phyloP scores from a whole-genome alignment of 306 rosid genomes.

The Prunus fruticosa region DNA sequence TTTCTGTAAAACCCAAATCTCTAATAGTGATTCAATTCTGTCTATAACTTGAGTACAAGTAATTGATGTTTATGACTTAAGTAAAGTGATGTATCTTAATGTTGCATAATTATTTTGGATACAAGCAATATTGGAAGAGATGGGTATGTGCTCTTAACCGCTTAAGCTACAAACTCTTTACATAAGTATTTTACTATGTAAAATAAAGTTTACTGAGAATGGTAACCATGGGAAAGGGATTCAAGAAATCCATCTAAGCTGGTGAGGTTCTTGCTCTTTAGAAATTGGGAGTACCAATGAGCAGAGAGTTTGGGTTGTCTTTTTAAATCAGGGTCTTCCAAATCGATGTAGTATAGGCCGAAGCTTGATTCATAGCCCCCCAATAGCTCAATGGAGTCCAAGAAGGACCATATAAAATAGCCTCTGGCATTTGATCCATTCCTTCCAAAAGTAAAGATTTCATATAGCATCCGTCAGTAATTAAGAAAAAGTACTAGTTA shows the following conservation, averaged over 20 bases:
- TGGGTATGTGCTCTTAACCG: too few species aligned
- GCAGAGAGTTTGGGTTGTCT: conserved; percentile 59
- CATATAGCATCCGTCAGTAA: background rate
- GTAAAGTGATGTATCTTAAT: too few species aligned
- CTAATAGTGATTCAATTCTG: too few species aligned
- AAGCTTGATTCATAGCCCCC: conserved; percentile 36
- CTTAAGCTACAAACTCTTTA: background rate
- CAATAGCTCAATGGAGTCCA: conserved; percentile 51
- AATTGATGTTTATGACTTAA: too few species aligned
- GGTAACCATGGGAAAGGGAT: conserved; percentile 10
- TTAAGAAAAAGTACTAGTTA: background rate
- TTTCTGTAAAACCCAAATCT: too few species aligned
- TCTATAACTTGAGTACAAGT: too few species aligned
- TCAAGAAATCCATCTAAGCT: background rate
- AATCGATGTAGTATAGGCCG: conserved; percentile 47
- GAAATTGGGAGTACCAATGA: conserved; percentile 56
- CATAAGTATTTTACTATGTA: background rate
- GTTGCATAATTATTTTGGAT: too few species aligned
- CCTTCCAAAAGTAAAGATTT: conserved; percentile 24
- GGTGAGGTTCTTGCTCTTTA: conserved; percentile 20
- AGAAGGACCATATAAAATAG: conserved; percentile 66
- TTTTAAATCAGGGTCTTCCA: conserved; percentile 47
- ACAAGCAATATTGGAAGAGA: too few species aligned
- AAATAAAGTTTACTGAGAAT: background rate
- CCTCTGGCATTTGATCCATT: conserved; percentile 60